Conservation (phyloP, 148 eudicot genomes). For the Pharnaceum exiguum region DNA sequence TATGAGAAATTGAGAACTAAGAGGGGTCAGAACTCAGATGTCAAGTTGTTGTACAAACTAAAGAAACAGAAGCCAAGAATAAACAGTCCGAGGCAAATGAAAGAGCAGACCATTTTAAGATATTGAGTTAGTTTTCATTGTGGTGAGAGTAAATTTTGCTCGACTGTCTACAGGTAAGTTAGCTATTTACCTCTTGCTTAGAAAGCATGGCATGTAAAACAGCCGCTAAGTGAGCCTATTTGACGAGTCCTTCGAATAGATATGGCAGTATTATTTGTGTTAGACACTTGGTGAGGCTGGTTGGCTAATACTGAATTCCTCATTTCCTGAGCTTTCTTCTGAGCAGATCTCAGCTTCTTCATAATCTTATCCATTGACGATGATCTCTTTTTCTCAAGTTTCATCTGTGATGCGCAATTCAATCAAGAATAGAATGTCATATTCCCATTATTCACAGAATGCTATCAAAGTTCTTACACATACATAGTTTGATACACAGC, state of each 20-base stretch:
- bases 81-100: no score
- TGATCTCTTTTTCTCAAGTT: constrained; percentile 92
- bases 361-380: constrained; percentile 92
- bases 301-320: constrained; percentile 45
- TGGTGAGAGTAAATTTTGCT: no score
- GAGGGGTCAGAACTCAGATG: no score
- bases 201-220: constrained; percentile 90
- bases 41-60: no score
- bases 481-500: no score
- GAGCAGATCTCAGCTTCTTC: constrained; percentile 82
- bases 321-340: constrained; percentile 90
- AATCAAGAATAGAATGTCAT: background rate
- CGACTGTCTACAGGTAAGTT: no score
- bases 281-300: constrained; percentile 42
- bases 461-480: no score
- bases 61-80: no score
- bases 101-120: no score
- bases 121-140: no score
- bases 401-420: constrained; percentile 56
- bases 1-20: no score
- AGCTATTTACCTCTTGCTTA: constrained; percentile 28
- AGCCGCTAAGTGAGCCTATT: constrained; percentile 73
- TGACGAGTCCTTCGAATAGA: constrained; percentile 53
- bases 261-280: constrained; percentile 35
- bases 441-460: no score